Evolutionary conservation across 805 yeast genomes (phyloP).

Genomic region (Kazachstania martiniae): DNA sequence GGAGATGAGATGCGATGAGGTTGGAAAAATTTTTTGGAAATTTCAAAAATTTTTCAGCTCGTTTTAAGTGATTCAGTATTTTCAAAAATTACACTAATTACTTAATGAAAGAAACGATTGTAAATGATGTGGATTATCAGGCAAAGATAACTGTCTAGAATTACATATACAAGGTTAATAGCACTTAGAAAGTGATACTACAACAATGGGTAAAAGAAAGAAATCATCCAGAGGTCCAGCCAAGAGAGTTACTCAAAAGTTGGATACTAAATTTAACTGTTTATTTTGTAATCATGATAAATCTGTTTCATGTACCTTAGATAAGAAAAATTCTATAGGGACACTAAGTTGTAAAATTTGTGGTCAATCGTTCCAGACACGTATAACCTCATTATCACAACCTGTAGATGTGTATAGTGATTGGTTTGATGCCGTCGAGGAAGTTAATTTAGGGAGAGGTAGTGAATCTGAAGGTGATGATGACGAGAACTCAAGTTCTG

Average conservation of each 20-base stretch:
- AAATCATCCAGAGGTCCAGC: constrained; percentile 74
- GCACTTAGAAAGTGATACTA: no score
- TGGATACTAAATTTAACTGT: constrained; percentile 81
- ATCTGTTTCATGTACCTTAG: constrained; percentile 79
- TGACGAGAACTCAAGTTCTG: constrained; percentile 24
- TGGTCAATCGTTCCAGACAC: constrained; percentile 85
- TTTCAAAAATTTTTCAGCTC: constrained; percentile 1
- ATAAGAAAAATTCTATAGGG: constrained; percentile 78
- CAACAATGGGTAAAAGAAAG: constrained; percentile 75
- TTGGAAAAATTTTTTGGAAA: not conserved
- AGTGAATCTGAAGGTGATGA: constrained; percentile 27
- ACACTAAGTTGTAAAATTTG: constrained; percentile 82
- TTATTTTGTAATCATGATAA: constrained; percentile 92
- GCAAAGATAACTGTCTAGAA: no score
- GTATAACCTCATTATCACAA: constrained; percentile 64
- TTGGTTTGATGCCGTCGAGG: constrained; percentile 95
- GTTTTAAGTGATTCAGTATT: no score
- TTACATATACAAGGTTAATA: no score
- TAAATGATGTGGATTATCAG: no score
- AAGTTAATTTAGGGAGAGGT: constrained; percentile 33
- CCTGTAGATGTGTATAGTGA: constrained; percentile 94
- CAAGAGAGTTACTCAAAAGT: constrained; percentile 63
- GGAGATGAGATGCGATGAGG: constrained; percentile 13
- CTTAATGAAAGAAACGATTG: no score
- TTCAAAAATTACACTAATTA: no score